phyloP scores from a whole-genome alignment of 805 yeast genomes.

The Saturnispora quitensis region DNA sequence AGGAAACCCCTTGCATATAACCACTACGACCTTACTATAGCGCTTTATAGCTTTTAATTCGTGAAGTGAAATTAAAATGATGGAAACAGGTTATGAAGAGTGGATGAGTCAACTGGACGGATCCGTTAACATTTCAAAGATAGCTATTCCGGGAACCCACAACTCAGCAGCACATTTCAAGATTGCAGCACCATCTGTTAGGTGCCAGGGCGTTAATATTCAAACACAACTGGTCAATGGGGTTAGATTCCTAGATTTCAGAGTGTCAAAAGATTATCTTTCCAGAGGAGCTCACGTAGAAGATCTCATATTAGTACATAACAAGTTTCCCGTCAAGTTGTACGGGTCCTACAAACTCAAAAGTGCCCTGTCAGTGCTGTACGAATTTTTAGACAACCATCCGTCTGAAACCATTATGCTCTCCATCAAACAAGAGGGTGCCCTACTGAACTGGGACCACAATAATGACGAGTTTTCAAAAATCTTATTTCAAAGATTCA shows the following conservation, averaged over 20 bases:
- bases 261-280: conserved; percentile 51
- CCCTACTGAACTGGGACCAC: conserved; percentile 49
- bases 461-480: conserved; percentile 56
- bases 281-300: conserved; percentile 31
- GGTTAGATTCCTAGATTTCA: conserved; percentile 63
- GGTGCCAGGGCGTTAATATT: conserved; percentile 59
- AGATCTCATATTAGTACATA: conserved; percentile 61
- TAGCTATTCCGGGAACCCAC: conserved; percentile 80
- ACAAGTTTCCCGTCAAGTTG: conserved; percentile 63
- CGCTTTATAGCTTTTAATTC: not conserved
- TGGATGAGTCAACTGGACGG: conserved; percentile 47
- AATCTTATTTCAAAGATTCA: conserved; percentile 48
- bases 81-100: conserved; percentile 8
- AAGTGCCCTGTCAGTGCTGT: conserved; percentile 48
- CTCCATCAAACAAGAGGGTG: conserved; percentile 68
- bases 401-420: conserved; percentile 54
- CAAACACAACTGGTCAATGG: conserved; percentile 60
- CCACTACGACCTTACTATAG: not conserved
- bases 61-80: not conserved
- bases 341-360: conserved; percentile 46
- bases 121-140: conserved; percentile 38
- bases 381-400: conserved; percentile 43
- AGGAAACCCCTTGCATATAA: not conserved
- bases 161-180: conserved; percentile 63
- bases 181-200: conserved; percentile 63